Evolutionary conservation across 306 rosid species (phyloP).

Genomic region (Mimosa pudica): DNA sequence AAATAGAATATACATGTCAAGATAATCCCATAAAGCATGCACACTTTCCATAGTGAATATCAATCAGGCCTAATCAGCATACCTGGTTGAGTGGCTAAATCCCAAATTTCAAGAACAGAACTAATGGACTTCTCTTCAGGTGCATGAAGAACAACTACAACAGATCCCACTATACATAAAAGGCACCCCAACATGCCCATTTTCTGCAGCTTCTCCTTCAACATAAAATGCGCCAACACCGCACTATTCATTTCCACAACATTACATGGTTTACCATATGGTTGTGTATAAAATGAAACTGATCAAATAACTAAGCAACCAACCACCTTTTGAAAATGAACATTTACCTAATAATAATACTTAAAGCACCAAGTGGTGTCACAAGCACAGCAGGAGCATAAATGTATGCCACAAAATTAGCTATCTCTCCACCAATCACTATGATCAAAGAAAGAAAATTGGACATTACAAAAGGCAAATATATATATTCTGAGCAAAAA

Average conservation of each 20-base stretch:
- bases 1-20: conserved; percentile 35
- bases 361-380: conserved; percentile 90
- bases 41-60: background rate
- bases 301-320: background rate
- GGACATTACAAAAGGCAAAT: background rate
- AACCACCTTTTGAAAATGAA: background rate
- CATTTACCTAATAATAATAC: conserved; percentile 83
- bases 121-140: conserved; percentile 60
- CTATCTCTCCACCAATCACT: conserved; percentile 88
- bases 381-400: conserved; percentile 88
- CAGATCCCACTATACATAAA: conserved; percentile 80
- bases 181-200: conserved; percentile 91
- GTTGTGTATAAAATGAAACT: background rate
- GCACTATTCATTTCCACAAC: conserved; percentile 57
- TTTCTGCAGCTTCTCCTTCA: conserved; percentile 82
- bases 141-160: conserved; percentile 77
- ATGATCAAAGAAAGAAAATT: conserved; percentile 4
- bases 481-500: background rate
- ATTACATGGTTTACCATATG: background rate
- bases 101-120: conserved; percentile 80
- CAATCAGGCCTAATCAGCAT: conserved; percentile 14
- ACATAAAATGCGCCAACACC: conserved; percentile 79
- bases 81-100: conserved; percentile 84
- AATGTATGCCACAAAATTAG: conserved; percentile 82
- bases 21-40: background rate